Conservation (phyloP, 139 green algal species). For the Desmodesmus armatus region DNA sequence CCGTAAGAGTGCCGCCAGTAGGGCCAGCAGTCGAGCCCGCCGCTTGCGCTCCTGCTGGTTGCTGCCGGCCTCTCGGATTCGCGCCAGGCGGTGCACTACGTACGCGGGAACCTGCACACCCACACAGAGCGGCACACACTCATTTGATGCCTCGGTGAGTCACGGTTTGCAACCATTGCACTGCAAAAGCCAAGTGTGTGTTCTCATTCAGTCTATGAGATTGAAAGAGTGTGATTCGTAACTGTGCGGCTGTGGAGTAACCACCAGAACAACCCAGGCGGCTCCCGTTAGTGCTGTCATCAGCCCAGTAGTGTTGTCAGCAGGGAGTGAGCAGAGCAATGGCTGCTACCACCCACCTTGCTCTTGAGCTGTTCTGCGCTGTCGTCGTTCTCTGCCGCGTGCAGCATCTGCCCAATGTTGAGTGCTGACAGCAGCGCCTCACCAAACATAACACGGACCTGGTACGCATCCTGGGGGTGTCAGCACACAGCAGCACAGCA, state of each 20-base stretch:
- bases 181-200: too few relatives aligned
- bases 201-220: too few relatives aligned
- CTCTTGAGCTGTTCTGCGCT: background rate
- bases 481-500: background rate
- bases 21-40: conserved; percentile 36
- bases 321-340: too few relatives aligned
- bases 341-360: too few relatives aligned
- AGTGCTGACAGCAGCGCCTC: background rate
- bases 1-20: conserved; percentile 49
- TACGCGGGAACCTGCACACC: conserved; percentile 49
- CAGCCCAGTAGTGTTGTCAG: too few relatives aligned
- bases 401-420: conserved; percentile 35
- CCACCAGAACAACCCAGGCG: too few relatives aligned
- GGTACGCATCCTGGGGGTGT: conserved; percentile 8
- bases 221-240: too few relatives aligned
- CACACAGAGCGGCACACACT: too few relatives aligned
- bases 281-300: too few relatives aligned
- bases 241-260: too few relatives aligned
- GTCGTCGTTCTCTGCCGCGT: conserved; percentile 46
- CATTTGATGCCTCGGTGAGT: too few relatives aligned
- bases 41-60: background rate
- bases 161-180: too few relatives aligned
- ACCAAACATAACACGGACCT: conserved; percentile 11
- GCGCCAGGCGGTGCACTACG: conserved; percentile 36
- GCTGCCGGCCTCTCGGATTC: conserved; percentile 1